Base-by-base conservation (phyloP, 140 eudicot genomes). In the Flaveria floridana region DNA sequence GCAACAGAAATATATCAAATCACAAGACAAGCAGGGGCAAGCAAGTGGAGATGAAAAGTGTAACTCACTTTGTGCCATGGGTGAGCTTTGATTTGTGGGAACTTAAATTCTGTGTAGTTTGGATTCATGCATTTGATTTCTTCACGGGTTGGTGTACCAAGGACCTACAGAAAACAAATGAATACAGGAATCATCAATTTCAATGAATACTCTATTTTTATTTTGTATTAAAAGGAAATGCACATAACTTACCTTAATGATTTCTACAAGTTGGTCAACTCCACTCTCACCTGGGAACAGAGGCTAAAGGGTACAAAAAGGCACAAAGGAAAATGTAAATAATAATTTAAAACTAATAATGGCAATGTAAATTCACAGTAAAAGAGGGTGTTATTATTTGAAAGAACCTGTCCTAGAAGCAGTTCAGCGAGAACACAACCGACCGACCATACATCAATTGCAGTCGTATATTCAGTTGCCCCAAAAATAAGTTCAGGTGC, bases 101-200 rank as follows among this genome's bases (percentile, higher is more conserved):
- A 84, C 59, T 78, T 84, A 47, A 84, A 86, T 80, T 86, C 90
- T 16, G 84, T 86, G 71, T 86, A 86, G 86, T 86, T 86, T 21
- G 90, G 90, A 53, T 86, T 86, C 90, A 86, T 86, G 66, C 90
- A 86, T 76, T 83, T 86, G 73, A 86, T 86, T 77, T 86, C 90
- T 72, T 86, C 90, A 75, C 90, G 84, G 16, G 90, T 86, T 71
- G 90, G 87, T 28, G 90, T 86, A 46, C 90, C 90, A 63, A 86
- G 82, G 9, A 86, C 86, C 89, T 86, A 76, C 16, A 50, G 0
- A 56, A 56, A 13, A 28, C 0, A 56, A 68, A 41, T 56, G 26
- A 39, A 28, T 66, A 21, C 23, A 58, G 4, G 26, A 48, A 51
- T 46, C 11, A 61, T 30, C 3, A 42, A 68, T 56, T 25, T 41